Evolutionary conservation across 495 filamentous ascomycete species (phyloP).

Genomic region (Parathielavia appendiculata): DNA sequence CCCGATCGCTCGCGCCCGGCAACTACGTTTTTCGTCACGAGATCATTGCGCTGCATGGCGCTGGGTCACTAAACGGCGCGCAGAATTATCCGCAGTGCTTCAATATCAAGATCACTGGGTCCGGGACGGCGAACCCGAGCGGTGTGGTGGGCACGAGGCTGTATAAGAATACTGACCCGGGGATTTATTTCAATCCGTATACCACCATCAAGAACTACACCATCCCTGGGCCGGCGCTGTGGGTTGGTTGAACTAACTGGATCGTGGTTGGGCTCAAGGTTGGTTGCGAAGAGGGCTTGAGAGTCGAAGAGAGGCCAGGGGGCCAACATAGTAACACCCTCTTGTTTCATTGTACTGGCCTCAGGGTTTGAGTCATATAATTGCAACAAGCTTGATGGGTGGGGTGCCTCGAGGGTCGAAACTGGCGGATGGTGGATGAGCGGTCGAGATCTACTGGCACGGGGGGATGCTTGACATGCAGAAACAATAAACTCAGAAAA

Average conservation of each 20-base stretch:
- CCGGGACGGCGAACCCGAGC: slow-evolving; percentile 49
- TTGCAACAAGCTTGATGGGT: too few relatives aligned
- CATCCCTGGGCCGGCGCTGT: background rate
- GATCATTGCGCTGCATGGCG: slow-evolving; percentile 49
- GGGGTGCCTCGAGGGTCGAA: too few relatives aligned
- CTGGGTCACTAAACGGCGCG: slow-evolving; percentile 41
- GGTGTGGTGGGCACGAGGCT: slow-evolving; percentile 52
- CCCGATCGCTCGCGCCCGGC: slow-evolving; percentile 49
- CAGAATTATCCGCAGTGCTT: slow-evolving; percentile 68
- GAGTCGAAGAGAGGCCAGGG: too few relatives aligned
- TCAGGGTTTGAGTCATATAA: too few relatives aligned
- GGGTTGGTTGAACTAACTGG: background rate
- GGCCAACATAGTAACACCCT: too few relatives aligned
- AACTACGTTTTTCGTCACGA: slow-evolving; percentile 67
- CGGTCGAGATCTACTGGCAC: too few relatives aligned
- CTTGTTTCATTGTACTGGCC: too few relatives aligned
- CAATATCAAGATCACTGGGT: slow-evolving; percentile 59
- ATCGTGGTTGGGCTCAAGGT: too few relatives aligned
- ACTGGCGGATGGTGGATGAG: too few relatives aligned
- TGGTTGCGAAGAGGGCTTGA: too few relatives aligned
- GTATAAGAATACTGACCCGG: slow-evolving; percentile 37
- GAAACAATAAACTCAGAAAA: too few relatives aligned
- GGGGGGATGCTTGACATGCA: too few relatives aligned
- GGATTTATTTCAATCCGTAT: background rate
- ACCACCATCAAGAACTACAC: background rate